Conservation (phyloP, 768 basidiomycete species). For the Trametes elegans region DNA sequence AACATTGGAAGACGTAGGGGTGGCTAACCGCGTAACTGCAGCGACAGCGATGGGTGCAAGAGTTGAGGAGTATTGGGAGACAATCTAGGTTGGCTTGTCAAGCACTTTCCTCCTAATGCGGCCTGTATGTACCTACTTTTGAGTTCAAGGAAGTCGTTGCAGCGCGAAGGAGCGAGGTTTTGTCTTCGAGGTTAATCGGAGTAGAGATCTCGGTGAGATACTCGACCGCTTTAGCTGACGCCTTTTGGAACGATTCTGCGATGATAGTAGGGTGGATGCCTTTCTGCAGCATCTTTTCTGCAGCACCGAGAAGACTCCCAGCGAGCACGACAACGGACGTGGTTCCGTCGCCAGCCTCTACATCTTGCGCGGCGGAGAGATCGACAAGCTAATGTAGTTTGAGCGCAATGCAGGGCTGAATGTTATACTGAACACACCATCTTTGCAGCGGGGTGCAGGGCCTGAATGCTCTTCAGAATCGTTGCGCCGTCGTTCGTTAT, state of each 20-base stretch:
- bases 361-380: slow-evolving; percentile 95
- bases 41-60: slow-evolving; percentile 98
- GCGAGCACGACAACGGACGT: slow-evolving; percentile 97
- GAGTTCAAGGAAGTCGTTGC: slow-evolving; percentile 96
- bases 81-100: slow-evolving; percentile 58
- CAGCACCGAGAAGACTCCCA: slow-evolving; percentile 88
- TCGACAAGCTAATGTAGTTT: slow-evolving; percentile 77
- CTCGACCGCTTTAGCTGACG: slow-evolving; percentile 90
- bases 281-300: slow-evolving; percentile 94
- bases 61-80: slow-evolving; percentile 97
- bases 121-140: slow-evolving; percentile 52
- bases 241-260: slow-evolving; percentile 92
- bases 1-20: slow-evolving; percentile 88
- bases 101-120: not conserved
- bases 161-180: slow-evolving; percentile 79
- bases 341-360: slow-evolving; percentile 98
- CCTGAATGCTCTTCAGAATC: slow-evolving; percentile 92
- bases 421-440: slow-evolving; percentile 59
- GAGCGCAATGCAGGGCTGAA: not conserved
- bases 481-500: slow-evolving; percentile 99
- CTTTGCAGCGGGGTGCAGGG: slow-evolving; percentile 95
- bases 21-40: slow-evolving; percentile 89
- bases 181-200: slow-evolving; percentile 89
- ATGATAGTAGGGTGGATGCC: slow-evolving; percentile 98
- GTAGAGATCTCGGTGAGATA: slow-evolving; percentile 90